Base-by-base conservation (phyloP, 352 stramenopile species). In the Globisporangium spinosum region DNA sequence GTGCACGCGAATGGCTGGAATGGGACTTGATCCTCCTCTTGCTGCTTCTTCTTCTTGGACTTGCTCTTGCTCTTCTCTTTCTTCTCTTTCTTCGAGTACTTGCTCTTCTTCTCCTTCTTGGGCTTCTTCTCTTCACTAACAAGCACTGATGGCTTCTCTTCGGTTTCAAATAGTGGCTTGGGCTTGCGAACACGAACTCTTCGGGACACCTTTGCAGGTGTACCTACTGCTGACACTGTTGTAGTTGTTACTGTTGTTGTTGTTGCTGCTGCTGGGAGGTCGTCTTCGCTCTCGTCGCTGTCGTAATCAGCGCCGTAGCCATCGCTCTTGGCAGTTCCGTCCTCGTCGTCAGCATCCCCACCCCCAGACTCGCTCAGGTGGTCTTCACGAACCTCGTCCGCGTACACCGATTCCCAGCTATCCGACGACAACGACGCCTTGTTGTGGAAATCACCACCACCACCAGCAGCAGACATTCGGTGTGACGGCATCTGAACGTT, bases 1-100 rank as follows among this genome's bases (percentile, higher is more conserved):
- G 83, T 91, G 56, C 84, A 89, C 0, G 86, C 86, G 70, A 86
- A 92, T 7, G 83, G 83, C 64, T 81, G 80, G 59, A 91, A 88
- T 10, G 74, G 64, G 1, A 43, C 58, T 3, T 45, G 49, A 0
- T 83, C 70, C 2, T 65, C 60, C 13, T 77, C 70, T 9, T 32
- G 25, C 58, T 74, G 78, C 54, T 77, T 82, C 20, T 60, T 65
- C 10, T 65, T 65, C 38, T 71, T 51, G 43, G 43, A 51, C 43
- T 51, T 51, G 5, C 0, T 51, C 4, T 22, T 51, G 43, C 17
- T 74, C 6, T 40, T 56, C 43, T 67, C 49, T 73, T 79, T 32
- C 58, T 65, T 29, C 61, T 70, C 74, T 58, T 63, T 61, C 43
- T 61, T 51, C 27, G 27, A 60, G 29, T 12, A 49, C 43, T 56